Evolutionary conservation across 2,329 filamentous ascomycete species (phyloP).

Genomic region (Exserohilum turcica): DNA sequence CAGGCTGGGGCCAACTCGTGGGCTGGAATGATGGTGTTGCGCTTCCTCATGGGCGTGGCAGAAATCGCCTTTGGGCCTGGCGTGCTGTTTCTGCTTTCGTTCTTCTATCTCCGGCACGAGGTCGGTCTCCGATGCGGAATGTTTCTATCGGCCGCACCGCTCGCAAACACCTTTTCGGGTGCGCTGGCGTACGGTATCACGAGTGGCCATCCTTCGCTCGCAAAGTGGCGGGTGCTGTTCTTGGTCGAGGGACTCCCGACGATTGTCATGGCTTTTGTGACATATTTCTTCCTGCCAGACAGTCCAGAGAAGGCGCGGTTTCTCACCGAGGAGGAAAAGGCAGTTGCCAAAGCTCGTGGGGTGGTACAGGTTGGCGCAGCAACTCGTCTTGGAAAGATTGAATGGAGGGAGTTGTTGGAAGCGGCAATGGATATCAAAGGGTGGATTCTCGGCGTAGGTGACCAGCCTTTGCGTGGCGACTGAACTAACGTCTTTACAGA

Average conservation of each 20-base stretch:
- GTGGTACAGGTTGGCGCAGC: constrained; percentile 38
- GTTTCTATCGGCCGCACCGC: constrained; percentile 61
- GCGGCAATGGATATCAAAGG: constrained; percentile 41
- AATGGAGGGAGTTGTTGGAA: constrained; percentile 37
- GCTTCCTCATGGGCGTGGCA: constrained; percentile 46
- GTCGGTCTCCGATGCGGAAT: constrained; percentile 62
- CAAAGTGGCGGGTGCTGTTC: constrained; percentile 66
- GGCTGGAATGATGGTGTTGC: constrained; percentile 42
- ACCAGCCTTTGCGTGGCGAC: background rate
- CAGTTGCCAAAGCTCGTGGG: constrained; percentile 36
- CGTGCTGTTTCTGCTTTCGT: constrained; percentile 59
- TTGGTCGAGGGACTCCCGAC: constrained; percentile 54
- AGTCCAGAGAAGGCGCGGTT: constrained; percentile 51
- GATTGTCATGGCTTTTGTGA: constrained; percentile 48
- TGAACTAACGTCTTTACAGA: constrained; percentile 14
- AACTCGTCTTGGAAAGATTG: constrained; percentile 34
- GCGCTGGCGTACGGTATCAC: constrained; percentile 63
- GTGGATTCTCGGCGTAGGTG: constrained; percentile 42
- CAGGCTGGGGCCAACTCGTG: constrained; percentile 41
- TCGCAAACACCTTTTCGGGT: constrained; percentile 81
- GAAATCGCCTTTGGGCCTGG: constrained; percentile 54
- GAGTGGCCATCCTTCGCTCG: constrained; percentile 59
- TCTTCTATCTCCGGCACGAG: constrained; percentile 64
- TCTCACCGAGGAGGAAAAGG: constrained; percentile 50
- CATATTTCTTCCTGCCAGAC: constrained; percentile 54